These are phyloP conservation scores for Neoarthrinium moseri DNA, from an alignment of 2,329 filamentous ascomycete genomes.

Conservation along the genomic window DNA sequence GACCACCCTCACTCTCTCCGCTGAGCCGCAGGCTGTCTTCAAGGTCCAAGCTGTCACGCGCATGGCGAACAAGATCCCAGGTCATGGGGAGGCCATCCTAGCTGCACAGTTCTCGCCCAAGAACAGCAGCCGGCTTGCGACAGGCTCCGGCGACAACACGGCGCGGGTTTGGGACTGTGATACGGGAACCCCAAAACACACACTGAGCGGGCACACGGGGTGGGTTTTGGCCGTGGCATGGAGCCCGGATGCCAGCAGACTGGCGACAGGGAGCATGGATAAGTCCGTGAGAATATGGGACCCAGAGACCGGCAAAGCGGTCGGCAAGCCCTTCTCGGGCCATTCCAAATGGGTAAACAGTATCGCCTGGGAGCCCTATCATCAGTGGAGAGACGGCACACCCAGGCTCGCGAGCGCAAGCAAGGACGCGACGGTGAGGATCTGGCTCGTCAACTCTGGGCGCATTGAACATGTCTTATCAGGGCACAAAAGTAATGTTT, in stretches of 20 bases:
- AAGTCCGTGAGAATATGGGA: slow-evolving; percentile 83
- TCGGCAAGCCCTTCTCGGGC: slow-evolving; percentile 74
- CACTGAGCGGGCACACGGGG: slow-evolving; percentile 80
- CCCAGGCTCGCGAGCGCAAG: slow-evolving; percentile 82
- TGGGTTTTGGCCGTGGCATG: slow-evolving; percentile 90
- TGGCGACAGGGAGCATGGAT: slow-evolving; percentile 92
- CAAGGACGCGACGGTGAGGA: slow-evolving; percentile 83
- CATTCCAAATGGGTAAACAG: slow-evolving; percentile 89
- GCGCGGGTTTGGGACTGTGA: slow-evolving; percentile 94
- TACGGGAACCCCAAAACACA: slow-evolving; percentile 84
- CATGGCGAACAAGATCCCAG: slow-evolving; percentile 83
- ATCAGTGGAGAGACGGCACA: slow-evolving; percentile 72
- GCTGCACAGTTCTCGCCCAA: slow-evolving; percentile 82
- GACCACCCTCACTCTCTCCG: slow-evolving; percentile 53
- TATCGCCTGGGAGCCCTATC: slow-evolving; percentile 91
- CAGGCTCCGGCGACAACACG: slow-evolving; percentile 87
- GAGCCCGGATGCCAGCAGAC: slow-evolving; percentile 76
- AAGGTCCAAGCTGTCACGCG: slow-evolving; percentile 88
- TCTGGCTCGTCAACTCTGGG: slow-evolving; percentile 82
- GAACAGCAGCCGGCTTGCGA: slow-evolving; percentile 75
- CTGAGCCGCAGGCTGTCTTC: slow-evolving; percentile 87
- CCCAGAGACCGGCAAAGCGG: slow-evolving; percentile 71
- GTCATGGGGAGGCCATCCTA: slow-evolving; percentile 89
- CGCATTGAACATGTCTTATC: slow-evolving; percentile 79
- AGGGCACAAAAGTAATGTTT: slow-evolving; percentile 78